Percentiles rank a stretch among this genome's conserved stretches.
These are phyloP conservation scores for Pichia sp. DNA, from an alignment of 1,139 yeast genomes.

Conservation along the genomic window DNA sequence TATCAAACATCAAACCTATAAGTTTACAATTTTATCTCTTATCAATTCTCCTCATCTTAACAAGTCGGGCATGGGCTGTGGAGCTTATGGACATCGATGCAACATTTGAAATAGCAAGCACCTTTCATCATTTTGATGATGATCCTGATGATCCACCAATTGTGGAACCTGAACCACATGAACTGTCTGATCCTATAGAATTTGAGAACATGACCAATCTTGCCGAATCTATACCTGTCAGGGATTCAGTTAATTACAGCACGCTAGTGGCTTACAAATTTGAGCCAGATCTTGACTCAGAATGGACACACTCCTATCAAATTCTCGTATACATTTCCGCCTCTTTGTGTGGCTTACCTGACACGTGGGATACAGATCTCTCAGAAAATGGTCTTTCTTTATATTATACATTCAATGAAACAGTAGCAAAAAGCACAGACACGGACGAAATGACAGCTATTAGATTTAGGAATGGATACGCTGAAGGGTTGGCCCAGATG, in stretches of 20 bases:
- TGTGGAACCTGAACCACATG: background rate
- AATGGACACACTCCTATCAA: slow-evolving; percentile 40
- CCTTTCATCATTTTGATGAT: background rate
- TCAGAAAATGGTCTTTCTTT: slow-evolving; percentile 43
- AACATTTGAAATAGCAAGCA: background rate
- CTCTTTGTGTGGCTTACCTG: slow-evolving; percentile 52
- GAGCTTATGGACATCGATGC: background rate
- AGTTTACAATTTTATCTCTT: background rate
- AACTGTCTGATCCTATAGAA: background rate
- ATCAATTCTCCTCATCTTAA: background rate
- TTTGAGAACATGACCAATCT: background rate
- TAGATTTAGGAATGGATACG: slow-evolving; percentile 48
- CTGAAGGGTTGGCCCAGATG: slow-evolving; percentile 50
- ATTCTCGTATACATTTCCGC: slow-evolving; percentile 57
- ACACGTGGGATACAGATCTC: slow-evolving; percentile 18
- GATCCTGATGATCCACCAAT: background rate
- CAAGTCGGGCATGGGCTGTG: background rate
- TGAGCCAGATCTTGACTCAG: slow-evolving; percentile 2
- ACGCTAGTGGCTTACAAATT: slow-evolving; percentile 10
- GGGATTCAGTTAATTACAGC: slow-evolving; percentile 15
- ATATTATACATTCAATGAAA: slow-evolving; percentile 36
- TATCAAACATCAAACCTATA: background rate
- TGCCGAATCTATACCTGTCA: slow-evolving; percentile 17
- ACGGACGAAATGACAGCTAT: slow-evolving; percentile 25
- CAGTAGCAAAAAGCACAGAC: slow-evolving; percentile 38